These are phyloP conservation scores for Peniophora sp. DNA, from an alignment of 1,284 basidiomycete species.

Conservation along the genomic window DNA sequence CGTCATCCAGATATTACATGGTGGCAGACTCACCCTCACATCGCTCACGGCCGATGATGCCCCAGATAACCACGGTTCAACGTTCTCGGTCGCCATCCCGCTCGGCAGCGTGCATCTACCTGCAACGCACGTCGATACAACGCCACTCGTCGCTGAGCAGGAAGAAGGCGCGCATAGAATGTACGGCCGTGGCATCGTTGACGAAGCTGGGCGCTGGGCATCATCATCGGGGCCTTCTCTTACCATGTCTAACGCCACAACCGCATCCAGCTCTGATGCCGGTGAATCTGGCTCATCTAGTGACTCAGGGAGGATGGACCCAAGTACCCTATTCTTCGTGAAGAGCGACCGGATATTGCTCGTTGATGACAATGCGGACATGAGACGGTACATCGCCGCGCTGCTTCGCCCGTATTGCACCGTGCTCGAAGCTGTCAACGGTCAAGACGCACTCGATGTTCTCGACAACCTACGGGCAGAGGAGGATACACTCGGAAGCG, in stretches of 20 bases:
- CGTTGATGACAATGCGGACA: slow-evolving; percentile 20
- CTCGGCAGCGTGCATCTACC: slow-evolving; percentile 20
- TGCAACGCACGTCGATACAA: slow-evolving; percentile 14
- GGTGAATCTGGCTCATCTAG: not conserved
- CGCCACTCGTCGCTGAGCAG: slow-evolving; percentile 1
- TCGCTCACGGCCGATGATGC: slow-evolving; percentile 1
- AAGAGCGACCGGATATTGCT: not conserved
- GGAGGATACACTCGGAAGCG: too few relatives aligned
- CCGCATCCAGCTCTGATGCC: not conserved
- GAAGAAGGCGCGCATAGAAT: slow-evolving; percentile 7
- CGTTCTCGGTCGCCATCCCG: slow-evolving; percentile 20
- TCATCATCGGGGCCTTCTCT: not conserved
- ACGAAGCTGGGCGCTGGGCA: slow-evolving; percentile 20
- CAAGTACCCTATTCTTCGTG: not conserved
- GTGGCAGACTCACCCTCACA: slow-evolving; percentile 15
- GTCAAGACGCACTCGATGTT: slow-evolving; percentile 8
- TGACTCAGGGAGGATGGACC: not conserved
- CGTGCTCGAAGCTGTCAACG: slow-evolving; percentile 14
- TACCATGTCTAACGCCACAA: too few relatives aligned
- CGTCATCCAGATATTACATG: slow-evolving; percentile 12
- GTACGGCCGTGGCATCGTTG: slow-evolving; percentile 19
- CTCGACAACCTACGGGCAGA: not conserved
- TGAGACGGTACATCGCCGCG: slow-evolving; percentile 9
- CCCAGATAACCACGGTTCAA: slow-evolving; percentile 12
- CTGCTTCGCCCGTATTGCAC: slow-evolving; percentile 22